Percentiles rank a stretch among this genome's conserved stretches.
Conservation (phyloP, 768 basidiomycete species). For the Calocera cornea region DNA sequence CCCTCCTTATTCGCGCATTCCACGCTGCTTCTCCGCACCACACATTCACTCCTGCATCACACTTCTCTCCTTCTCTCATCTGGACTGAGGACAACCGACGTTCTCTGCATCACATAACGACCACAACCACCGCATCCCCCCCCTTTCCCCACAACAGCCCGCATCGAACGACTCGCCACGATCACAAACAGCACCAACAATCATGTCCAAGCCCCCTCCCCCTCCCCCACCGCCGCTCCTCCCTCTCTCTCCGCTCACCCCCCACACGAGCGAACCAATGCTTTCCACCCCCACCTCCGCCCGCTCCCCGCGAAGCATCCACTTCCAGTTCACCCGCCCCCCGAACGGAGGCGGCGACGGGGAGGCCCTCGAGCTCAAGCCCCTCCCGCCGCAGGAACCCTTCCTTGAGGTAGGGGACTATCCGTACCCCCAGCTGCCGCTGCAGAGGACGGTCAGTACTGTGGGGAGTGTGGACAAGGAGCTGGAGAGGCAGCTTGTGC, state of each 20-base stretch:
- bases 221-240: not conserved
- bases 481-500: slow-evolving; percentile 2
- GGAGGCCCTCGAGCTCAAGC: not conserved
- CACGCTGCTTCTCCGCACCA: no score
- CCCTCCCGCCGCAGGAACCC: not conserved
- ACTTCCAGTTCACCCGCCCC: not conserved
- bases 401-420: not conserved
- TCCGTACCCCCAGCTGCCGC: not conserved
- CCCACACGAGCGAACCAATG: not conserved
- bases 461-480: not conserved
- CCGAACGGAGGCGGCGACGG: not conserved
- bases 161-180: not conserved
- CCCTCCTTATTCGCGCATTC: no score
- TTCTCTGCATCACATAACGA: not conserved
- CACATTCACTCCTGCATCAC: no score
- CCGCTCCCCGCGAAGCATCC: not conserved
- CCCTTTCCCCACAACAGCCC: no score
- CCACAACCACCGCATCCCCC: not conserved
- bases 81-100: no score
- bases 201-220: not conserved
- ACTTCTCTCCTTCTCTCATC: no score
- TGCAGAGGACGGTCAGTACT: not conserved
- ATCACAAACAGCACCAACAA: not conserved
- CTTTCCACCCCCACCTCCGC: not conserved
- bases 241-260: not conserved